Evolutionary conservation across 768 basidiomycete genomes (phyloP).

Genomic region (Hygrocybe punicea): DNA sequence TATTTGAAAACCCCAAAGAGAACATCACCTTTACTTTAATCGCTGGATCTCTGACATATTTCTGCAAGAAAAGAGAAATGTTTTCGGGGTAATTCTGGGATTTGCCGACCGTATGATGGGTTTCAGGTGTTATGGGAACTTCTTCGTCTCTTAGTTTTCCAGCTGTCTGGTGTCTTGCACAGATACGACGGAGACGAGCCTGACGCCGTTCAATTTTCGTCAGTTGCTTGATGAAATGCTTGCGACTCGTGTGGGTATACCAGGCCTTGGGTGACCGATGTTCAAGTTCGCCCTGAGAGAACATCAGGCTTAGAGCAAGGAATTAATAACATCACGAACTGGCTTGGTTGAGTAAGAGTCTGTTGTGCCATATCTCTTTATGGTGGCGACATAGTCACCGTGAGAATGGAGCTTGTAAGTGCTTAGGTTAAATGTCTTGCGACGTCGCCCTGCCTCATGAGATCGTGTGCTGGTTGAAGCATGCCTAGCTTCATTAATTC

Average conservation of each 20-base stretch:
- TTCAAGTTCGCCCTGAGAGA: conserved; percentile 33
- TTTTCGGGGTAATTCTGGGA: conserved; percentile 6
- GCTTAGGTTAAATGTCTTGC: conserved; percentile 18
- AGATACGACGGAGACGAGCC: conserved; percentile 6
- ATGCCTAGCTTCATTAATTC: neutral
- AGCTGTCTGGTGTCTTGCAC: conserved; percentile 10
- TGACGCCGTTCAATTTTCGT: conserved; percentile 10
- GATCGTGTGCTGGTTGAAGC: neutral
- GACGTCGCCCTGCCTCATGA: neutral
- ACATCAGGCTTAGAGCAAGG: neutral
- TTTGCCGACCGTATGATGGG: conserved; percentile 21
- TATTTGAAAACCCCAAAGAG: neutral
- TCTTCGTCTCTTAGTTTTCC: conserved; percentile 17
- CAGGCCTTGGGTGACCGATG: conserved; percentile 32
- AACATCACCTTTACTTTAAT: conserved; percentile 12
- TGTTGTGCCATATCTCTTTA: conserved; percentile 21
- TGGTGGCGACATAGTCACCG: conserved; percentile 24
- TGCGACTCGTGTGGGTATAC: conserved; percentile 32
- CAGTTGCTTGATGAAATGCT: conserved; percentile 22
- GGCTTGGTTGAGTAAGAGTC: neutral
- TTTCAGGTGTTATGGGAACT: conserved; percentile 22
- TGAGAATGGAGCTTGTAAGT: conserved; percentile 33
- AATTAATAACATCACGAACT: neutral
- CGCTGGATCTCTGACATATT: conserved; percentile 11
- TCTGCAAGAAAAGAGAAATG: conserved; percentile 15